Evolutionary conservation across 371 early-diverging fungal genomes (phyloP).

Genomic region (Conidiobolus coronatus): DNA sequence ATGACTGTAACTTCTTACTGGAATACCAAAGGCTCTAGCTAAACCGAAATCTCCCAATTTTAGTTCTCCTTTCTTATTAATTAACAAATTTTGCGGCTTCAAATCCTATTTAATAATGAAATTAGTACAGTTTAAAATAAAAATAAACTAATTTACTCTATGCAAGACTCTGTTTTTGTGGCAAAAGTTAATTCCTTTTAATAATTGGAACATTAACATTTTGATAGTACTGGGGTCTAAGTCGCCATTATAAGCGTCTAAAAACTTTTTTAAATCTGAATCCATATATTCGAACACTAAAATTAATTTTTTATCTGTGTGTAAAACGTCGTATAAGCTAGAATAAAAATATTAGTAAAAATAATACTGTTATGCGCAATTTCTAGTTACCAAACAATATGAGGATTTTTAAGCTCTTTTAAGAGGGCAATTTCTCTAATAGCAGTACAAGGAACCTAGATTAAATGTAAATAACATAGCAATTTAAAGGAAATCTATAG

Average conservation of each 20-base stretch:
- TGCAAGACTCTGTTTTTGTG: conserved; percentile 63
- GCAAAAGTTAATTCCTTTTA: conserved; percentile 60
- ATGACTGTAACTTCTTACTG: conserved; percentile 89
- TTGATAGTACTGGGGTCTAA: conserved; percentile 53
- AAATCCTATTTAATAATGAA: conserved; percentile 29
- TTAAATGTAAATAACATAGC: not conserved
- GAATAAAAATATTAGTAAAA: not conserved
- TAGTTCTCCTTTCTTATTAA: conserved; percentile 70
- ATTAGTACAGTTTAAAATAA: not conserved
- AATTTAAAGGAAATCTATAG: not conserved
- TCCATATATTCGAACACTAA: conserved; percentile 92
- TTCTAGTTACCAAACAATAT: conserved; percentile 60
- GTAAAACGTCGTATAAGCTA: conserved; percentile 60
- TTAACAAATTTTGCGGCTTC: conserved; percentile 61
- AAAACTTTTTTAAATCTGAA: conserved; percentile 81
- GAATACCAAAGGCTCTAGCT: conserved; percentile 91
- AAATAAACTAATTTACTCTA: conserved; percentile 18
- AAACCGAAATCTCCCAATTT: conserved; percentile 96
- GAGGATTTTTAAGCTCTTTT: conserved; percentile 81
- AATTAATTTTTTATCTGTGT: conserved; percentile 80
- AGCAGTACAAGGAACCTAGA: conserved; percentile 82
- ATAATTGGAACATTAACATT: conserved; percentile 33
- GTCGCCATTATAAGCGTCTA: conserved; percentile 61
- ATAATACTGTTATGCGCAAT: too few species aligned
- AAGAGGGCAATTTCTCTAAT: conserved; percentile 97